These are phyloP conservation scores for Halenospora varia DNA, from an alignment of 495 filamentous ascomycete species.

Conservation along the genomic window DNA sequence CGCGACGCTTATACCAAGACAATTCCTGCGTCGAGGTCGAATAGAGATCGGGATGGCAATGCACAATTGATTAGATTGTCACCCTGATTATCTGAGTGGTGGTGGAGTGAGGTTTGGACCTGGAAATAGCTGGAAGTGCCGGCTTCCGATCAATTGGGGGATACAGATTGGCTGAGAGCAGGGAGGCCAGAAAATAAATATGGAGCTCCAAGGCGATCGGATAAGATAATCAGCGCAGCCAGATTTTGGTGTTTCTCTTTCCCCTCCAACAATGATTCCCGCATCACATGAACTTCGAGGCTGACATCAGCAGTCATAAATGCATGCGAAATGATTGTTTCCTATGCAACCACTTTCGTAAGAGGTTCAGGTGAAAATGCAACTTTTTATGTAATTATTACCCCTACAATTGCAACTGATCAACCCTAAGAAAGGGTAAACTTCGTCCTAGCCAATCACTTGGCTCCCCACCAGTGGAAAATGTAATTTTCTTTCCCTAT, in stretches of 20 bases:
- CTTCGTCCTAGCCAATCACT: no score
- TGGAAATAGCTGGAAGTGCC: background rate
- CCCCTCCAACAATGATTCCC: no score
- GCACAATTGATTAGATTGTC: background rate
- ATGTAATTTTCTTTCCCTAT: background rate
- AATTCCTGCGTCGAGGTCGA: background rate
- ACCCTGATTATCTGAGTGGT: background rate
- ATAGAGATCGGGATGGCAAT: background rate
- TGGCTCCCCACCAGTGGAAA: background rate
- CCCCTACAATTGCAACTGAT: no score
- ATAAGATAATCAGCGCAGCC: constrained; percentile 1
- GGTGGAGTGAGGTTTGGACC: background rate
- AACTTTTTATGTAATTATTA: no score
- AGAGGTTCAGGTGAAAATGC: no score
- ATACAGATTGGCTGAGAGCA: background rate
- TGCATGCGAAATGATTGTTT: no score
- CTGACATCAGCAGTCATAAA: no score
- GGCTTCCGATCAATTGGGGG: background rate
- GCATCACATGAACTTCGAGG: no score
- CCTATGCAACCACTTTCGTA: no score
- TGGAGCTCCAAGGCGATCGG: background rate
- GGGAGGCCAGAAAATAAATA: background rate
- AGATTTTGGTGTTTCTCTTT: constrained; percentile 3
- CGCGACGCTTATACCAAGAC: background rate
- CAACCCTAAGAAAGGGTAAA: no score